Evolutionary conservation across 352 stramenopile species (phyloP), one percentile per base, ranked within the genome.

Genomic region (Pseudoperonospora humuli): DNA sequence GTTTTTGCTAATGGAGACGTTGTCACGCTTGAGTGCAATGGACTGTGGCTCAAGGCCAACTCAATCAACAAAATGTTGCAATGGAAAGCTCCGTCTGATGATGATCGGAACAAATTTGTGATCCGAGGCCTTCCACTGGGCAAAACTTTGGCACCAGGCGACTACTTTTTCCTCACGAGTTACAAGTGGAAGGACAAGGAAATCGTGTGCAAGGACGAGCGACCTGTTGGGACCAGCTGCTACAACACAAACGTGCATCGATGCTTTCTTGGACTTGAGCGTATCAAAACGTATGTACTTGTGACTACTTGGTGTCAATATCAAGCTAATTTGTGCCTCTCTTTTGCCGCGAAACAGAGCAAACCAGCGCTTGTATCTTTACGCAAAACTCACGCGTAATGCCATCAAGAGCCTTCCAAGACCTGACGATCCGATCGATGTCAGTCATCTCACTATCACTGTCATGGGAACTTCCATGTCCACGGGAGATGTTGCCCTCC

Each of bases 111-210:
- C 64, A 89, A 90, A 41, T 93, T 91, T 50, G 81, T 93, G 27
- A 61, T 93, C n/a, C 68, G 81, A 20, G 81, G 81, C 0, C 52
- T 93, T 9, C 74, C 77, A 24, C 55, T 91, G 14, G 81, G 81
- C 5, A 69, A 82, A 7, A 87, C 75, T 27, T 36, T 93, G 24
- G 64, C 72, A 1, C 71, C 80, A 0, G 81, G 81, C 0, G 81
- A 93, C 48, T 90, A 90, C 39, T 93, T 91, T 51, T 93, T 93
- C 51, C 63, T 93, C 9, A 86, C 76, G 19, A 91, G 78, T 50
- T 86, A 84, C 67, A 77, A 80, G 51, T 91, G 74, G 69, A 87
- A 86, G 41, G 81, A 93, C 58, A 86, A 87, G 52, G 81, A 93
- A 50, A 72, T 93, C 24, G 75, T 88, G 39, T 71, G 82, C 51